Percentiles rank a stretch among this genome's conserved stretches.
phyloP scores from a whole-genome alignment of 768 basidiomycete species.

The Boletus pseudo-olivaceus region DNA sequence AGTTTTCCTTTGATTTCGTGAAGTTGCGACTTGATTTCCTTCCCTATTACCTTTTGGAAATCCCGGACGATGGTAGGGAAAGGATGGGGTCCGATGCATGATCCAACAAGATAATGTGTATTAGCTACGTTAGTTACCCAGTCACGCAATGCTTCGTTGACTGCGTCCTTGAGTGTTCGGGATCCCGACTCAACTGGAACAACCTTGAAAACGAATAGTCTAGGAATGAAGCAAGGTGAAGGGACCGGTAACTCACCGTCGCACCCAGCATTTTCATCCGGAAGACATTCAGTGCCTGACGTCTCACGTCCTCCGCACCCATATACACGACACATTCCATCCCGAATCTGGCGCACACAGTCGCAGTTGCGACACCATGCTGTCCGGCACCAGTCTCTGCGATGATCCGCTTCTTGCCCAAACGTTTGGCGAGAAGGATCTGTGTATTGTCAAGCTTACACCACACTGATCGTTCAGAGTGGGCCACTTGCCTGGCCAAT shows the following conservation, averaged over 20 bases:
- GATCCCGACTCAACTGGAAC: constrained; percentile 92
- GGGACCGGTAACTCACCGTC: constrained; percentile 46
- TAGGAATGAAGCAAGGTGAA: background rate
- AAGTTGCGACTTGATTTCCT: constrained; percentile 91
- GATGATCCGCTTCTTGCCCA: constrained; percentile 96
- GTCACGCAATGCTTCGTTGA: constrained; percentile 97
- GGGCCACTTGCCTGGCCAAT: constrained; percentile 75
- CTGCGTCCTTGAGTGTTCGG: constrained; percentile 94
- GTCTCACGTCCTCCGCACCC: constrained; percentile 95
- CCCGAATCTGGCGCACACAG: constrained; percentile 95
- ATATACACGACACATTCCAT: constrained; percentile 96
- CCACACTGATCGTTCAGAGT: background rate
- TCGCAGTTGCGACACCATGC: constrained; percentile 98
- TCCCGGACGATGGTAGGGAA: constrained; percentile 99
- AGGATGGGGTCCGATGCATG: constrained; percentile 95
- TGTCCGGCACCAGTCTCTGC: constrained; percentile 99
- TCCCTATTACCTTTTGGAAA: constrained; percentile 92
- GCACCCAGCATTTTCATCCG: constrained; percentile 96
- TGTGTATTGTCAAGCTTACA: constrained; percentile 26
- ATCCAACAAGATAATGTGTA: constrained; percentile 97
- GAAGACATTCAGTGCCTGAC: constrained; percentile 97
- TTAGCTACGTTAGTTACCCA: constrained; percentile 96
- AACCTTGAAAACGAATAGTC: constrained; percentile 51
- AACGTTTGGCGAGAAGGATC: constrained; percentile 89
- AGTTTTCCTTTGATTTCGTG: constrained; percentile 72